Evolutionary conservation across 805 yeast genomes (phyloP), one percentile per base, ranked within the genome.

Genomic region (Wickerhamiella cacticola): DNA sequence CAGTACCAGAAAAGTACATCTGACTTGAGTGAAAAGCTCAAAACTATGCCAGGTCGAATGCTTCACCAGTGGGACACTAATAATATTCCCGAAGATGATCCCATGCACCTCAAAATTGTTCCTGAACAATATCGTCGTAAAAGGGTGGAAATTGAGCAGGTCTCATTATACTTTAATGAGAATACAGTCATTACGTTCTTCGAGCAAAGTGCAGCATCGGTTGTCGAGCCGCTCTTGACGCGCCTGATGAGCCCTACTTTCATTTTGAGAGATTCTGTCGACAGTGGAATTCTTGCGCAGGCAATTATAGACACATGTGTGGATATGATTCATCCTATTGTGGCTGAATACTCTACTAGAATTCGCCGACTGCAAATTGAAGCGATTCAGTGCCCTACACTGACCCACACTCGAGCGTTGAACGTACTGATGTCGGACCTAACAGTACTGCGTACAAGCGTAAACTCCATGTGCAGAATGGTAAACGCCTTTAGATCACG

Each of bases 131-230:
- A 33, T 24, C 34, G 41, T 13, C 19, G 29, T 13, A 24, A n/a
- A n/a, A 61, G 59, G 19, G 76, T 76, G 5, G 78, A 76, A 0
- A 63, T 74, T 9, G 82, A 77, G 56, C 81, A 77, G 56, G 73
- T 72, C 1, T 72, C 79, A 0, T 58, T 76, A 41, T 77, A 71
- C 51, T 50, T 77, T 15, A 61, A 71, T 15, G 59, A 64, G 5
- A 66, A 69, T 39, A 69, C 76, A 0, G 72, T 77, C 10, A 67
- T 77, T 3, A 68, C 80, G 0, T 74, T 77, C 52, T 76, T 77
- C 56, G 82, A 77, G 55, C 71, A 74, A 51, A 68, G 76, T 3
- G 78, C 77, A 4, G 67, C 68, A 40, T 76, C 73, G 41, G 67
- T 77, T 21, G 77, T 72, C 48, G 63, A 63, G 29, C 79, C 81